A percentile compares a stretch with the other conserved stretches of the same genome.
These are phyloP conservation scores for Toxicodendron radicans DNA, from an alignment of 345 rosid species.

Conservation along the genomic window DNA sequence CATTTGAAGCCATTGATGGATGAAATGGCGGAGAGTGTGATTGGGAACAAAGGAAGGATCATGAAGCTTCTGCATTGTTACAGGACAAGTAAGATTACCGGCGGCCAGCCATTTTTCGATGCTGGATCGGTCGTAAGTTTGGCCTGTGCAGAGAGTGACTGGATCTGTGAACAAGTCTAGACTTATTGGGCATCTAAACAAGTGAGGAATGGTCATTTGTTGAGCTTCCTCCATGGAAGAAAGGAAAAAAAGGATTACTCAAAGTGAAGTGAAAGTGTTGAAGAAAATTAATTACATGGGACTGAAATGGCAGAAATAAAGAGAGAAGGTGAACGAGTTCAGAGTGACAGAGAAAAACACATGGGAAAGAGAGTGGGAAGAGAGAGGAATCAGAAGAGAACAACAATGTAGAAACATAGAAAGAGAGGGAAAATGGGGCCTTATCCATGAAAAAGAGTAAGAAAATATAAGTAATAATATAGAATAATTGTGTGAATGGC, in stretches of 20 bases:
- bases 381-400: slow-evolving; percentile 8
- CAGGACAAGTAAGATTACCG: slow-evolving; percentile 68
- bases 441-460: neutral
- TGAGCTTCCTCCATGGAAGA: slow-evolving; percentile 27
- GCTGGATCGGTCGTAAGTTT: slow-evolving; percentile 68
- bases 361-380: neutral
- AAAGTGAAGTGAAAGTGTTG: neutral
- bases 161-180: slow-evolving; percentile 69
- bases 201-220: slow-evolving; percentile 44
- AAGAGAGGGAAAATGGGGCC: slow-evolving; percentile 6
- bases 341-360: neutral
- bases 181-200: slow-evolving; percentile 69
- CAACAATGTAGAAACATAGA: neutral
- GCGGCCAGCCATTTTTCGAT: slow-evolving; percentile 62
- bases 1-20: slow-evolving; percentile 50
- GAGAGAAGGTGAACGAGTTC: neutral
- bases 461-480: slow-evolving; percentile 17
- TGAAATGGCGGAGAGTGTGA: slow-evolving; percentile 61
- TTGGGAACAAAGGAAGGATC: slow-evolving; percentile 61
- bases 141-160: slow-evolving; percentile 69
- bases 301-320: too few relatives aligned
- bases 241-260: neutral
- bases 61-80: slow-evolving; percentile 72
- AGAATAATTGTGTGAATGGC: slow-evolving; percentile 26
- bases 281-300: neutral